Base-by-base conservation (phyloP, 352 stramenopile genomes). In the Phytophthora capsici region DNA sequence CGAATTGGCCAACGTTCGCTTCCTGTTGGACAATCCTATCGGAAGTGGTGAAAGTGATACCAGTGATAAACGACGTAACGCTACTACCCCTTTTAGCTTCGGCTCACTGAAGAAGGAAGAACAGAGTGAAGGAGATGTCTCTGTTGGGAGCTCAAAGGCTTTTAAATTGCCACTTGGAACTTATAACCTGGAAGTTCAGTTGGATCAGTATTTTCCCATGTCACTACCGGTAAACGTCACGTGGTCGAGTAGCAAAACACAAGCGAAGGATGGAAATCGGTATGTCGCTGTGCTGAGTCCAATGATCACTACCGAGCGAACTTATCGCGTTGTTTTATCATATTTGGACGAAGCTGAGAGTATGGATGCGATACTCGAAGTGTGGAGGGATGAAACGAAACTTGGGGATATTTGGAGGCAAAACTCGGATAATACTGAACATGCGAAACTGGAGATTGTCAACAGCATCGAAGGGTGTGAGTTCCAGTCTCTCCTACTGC, bases 271-370 rank as follows among this genome's bases (percentile, higher is more conserved):
- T 56, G 38, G 41, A 4, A 73, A 73, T 50, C 65, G 48, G 6
- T 66, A 75, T 16, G 25, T 88, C 25, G 61, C 73, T 9, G 71
- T 89, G 9, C 26, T 91, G 19, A 77, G 77, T 37, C 72, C 78
- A 17, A 10, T 43, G 4, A 68, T 86, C 47, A 13, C 32, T 10
- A 13, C 41, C 4, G 28, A 63, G 3, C 22, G 57, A 12, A 59
- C 59, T 2, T 85, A 75, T 19, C 78, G 78, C 17, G 26, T 88
- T n/a, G 46, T 89, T n/a, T 77, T 90, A 36, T 82, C 77, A 26
- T 82, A 70, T 20, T 54, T 88, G 3, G 75, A 75, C 32, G 66
- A 34, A 10, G 26, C 54, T 1, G 30, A 65, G 5, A 69, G 32
- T 7, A 82, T 91, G 51, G 68, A 88, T 45, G 44, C 70, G 28